A percentile compares a stretch with the other conserved stretches of the same genome.
Evolutionary conservation across 2,329 filamentous ascomycete genomes (phyloP).

Genomic region (Penicillium sp.): DNA sequence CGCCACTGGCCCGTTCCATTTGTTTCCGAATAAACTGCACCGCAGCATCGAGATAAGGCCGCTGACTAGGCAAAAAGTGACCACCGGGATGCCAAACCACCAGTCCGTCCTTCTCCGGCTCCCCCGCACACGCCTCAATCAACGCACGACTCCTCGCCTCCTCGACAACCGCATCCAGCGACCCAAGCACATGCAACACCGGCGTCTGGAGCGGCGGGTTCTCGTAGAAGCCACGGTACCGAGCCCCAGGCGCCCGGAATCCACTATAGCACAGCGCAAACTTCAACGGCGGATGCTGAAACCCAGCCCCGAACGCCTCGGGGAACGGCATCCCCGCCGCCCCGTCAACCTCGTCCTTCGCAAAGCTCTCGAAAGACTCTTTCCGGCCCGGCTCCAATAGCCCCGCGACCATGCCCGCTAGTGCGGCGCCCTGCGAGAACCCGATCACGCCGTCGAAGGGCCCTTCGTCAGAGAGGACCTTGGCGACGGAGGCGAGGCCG

Average conservation of each 20-base stretch:
- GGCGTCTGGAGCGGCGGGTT: slow-evolving; percentile 69
- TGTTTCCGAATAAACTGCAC: slow-evolving; percentile 66
- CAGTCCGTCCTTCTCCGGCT: slow-evolving; percentile 50
- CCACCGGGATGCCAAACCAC: slow-evolving; percentile 78
- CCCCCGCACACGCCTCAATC: slow-evolving; percentile 61
- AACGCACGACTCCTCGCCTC: slow-evolving; percentile 68
- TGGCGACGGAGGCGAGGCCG: slow-evolving; percentile 63
- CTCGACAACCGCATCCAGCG: slow-evolving; percentile 82
- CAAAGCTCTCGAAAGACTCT: slow-evolving; percentile 50
- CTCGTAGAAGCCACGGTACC: slow-evolving; percentile 69
- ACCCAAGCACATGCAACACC: slow-evolving; percentile 76
- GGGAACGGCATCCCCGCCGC: slow-evolving; percentile 52
- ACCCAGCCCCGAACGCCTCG: slow-evolving; percentile 43
- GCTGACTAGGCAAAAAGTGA: slow-evolving; percentile 81
- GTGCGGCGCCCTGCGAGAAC: slow-evolving; percentile 75
- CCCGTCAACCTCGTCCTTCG: slow-evolving; percentile 14
- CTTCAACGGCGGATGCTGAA: slow-evolving; percentile 55
- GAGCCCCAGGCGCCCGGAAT: slow-evolving; percentile 62
- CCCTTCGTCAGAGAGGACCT: slow-evolving; percentile 59
- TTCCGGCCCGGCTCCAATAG: slow-evolving; percentile 59
- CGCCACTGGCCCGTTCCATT: slow-evolving; percentile 36
- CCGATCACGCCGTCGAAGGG: slow-evolving; percentile 76
- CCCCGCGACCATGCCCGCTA: slow-evolving; percentile 68
- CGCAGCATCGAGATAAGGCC: slow-evolving; percentile 74
- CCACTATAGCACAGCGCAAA: slow-evolving; percentile 77